Evolutionary conservation across 306 rosid genomes (phyloP).

Genomic region (Arachis hypogaea): DNA sequence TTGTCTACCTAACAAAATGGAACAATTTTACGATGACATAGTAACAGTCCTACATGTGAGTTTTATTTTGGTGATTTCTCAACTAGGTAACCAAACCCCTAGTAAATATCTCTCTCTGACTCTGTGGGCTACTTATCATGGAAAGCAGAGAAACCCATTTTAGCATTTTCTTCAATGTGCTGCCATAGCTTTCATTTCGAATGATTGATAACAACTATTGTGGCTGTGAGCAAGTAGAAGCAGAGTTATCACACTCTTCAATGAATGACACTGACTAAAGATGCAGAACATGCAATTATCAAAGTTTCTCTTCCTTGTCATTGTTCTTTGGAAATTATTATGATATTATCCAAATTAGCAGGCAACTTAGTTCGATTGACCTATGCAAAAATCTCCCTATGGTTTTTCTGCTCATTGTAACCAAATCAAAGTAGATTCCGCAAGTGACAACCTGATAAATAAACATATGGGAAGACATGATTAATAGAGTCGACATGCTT

Average conservation of each 20-base stretch:
- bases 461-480: background rate
- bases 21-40: no score
- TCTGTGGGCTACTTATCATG: background rate
- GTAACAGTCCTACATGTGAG: background rate
- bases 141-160: background rate
- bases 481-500: background rate
- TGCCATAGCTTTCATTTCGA: background rate
- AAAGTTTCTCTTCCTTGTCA: background rate
- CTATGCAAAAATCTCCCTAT: no score
- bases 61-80: background rate
- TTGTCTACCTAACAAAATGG: no score
- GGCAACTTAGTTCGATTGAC: no score
- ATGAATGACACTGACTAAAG: background rate
- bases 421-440: background rate
- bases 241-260: background rate
- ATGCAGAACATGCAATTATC: background rate
- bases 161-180: background rate
- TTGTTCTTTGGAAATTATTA: no score
- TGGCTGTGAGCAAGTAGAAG: background rate
- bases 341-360: no score
- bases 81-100: background rate
- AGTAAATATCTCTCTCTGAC: background rate
- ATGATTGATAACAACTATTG: background rate
- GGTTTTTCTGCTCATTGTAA: no score
- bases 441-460: background rate